Percentiles rank a stretch among this genome's conserved stretches.
Evolutionary conservation across 139 green algal genomes (phyloP).

Genomic region (Nannochloris sp.): DNA sequence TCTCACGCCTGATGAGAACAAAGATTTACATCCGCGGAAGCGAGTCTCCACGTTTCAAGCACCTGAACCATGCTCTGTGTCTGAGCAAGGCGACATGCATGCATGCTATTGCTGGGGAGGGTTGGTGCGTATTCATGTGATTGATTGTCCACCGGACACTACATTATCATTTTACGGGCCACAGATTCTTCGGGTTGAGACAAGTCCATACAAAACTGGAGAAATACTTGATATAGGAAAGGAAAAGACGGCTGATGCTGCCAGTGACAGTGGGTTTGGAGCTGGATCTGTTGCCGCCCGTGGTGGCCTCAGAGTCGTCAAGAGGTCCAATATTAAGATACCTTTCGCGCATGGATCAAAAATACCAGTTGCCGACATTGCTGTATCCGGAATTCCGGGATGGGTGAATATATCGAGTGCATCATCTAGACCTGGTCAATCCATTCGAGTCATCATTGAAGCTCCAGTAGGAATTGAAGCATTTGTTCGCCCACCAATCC

Average conservation of each 20-base stretch:
- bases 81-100: not conserved
- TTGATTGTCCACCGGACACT: slow-evolving; percentile 32
- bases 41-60: slow-evolving; percentile 46
- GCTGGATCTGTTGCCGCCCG: slow-evolving; percentile 33
- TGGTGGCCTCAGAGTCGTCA: slow-evolving; percentile 29
- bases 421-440: not conserved
- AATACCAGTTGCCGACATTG: slow-evolving; percentile 5
- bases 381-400: slow-evolving; percentile 45
- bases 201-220: not conserved
- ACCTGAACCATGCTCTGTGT: slow-evolving; percentile 22
- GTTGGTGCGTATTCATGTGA: slow-evolving; percentile 64
- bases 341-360: slow-evolving; percentile 45
- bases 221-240: not conserved
- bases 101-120: slow-evolving; percentile 58
- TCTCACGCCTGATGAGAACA: slow-evolving; percentile 66
- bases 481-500: slow-evolving; percentile 70
- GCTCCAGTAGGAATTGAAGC: slow-evolving; percentile 75
- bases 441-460: slow-evolving; percentile 25
- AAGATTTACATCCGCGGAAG: slow-evolving; percentile 59
- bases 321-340: slow-evolving; percentile 55
- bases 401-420: slow-evolving; percentile 36
- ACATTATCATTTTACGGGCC: slow-evolving; percentile 58
- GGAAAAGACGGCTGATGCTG: not conserved
- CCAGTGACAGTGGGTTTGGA: slow-evolving; percentile 18
- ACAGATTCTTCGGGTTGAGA: slow-evolving; percentile 24